Evolutionary conservation across 306 rosid species (phyloP), one percentile per base, ranked within the genome.

Genomic region (Acmispon strigosus): DNA sequence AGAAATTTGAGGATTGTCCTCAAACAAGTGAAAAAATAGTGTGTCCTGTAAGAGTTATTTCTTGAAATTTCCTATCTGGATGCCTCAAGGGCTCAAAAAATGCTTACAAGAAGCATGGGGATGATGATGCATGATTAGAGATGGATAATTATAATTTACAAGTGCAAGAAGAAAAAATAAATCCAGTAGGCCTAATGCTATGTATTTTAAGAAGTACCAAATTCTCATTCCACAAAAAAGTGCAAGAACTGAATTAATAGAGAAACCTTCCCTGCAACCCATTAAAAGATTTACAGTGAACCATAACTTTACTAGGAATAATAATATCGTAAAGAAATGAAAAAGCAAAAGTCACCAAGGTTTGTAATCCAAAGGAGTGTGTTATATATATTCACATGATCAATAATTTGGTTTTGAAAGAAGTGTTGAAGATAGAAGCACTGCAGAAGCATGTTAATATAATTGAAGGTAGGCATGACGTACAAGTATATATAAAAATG

Each of bases 381-480:
- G 29, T 47, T 18, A 44, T 51, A 57, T 66, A 56, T 54, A 66
- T 32, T 32, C 8, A 32, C 37, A 32, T 32, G 56, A 67, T 53
- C 67, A 73, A 60, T 73, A 57, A 73, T 79, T 66, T 73, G 59
- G 53, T 32, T 71, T 79, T 66, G 75, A 60, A 58, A 65, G 4
- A 59, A 51, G 72, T 50, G 75, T 65, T 66, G 70, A 78, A 66
- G 82, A 58, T 67, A 71, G 65, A 73, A 42, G 53, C 70, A 65
- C 39, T 18, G 60, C 60, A 79, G 47, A 79, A 73, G 79, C 79
- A 60, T 73, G 79, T 73, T 67, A 59, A 60, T 29, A 72, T 72
- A 61, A 63, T 71, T 63, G 67, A 47, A 70, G 42, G 48, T 22
- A 45, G 22, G 59, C 12, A 15, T 47, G 55, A 70, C 62, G 73